These are phyloP conservation scores for Taphrina communis DNA, from an alignment of 1,139 yeast species.

Conservation along the genomic window DNA sequence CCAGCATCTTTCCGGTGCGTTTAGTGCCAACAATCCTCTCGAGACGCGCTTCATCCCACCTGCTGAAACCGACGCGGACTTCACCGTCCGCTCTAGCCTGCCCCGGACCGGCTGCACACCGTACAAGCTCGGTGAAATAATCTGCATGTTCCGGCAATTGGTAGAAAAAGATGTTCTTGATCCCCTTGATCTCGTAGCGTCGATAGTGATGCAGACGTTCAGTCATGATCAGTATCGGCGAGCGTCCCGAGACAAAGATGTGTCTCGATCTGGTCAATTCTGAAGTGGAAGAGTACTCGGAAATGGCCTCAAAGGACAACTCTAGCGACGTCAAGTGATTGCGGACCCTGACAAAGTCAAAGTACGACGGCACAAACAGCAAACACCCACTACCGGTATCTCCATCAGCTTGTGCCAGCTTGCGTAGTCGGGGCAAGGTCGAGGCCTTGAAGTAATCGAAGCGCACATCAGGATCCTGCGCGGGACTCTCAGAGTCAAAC, in stretches of 20 bases:
- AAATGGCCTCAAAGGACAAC: constrained; percentile 64
- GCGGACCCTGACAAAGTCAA: constrained; percentile 81
- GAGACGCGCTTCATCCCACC: constrained; percentile 78
- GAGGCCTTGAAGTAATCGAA: constrained; percentile 79
- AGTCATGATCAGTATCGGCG: constrained; percentile 78
- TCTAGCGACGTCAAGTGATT: constrained; percentile 61
- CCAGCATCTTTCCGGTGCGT: constrained; percentile 56
- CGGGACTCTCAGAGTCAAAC: constrained; percentile 60
- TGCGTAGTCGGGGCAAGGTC: constrained; percentile 69
- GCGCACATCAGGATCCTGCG: constrained; percentile 76
- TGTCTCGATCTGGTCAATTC: constrained; percentile 75
- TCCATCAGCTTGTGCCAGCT: constrained; percentile 51
- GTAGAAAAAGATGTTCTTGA: constrained; percentile 78
- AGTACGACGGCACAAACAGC: constrained; percentile 81
- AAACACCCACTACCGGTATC: constrained; percentile 66
- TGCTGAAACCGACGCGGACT: constrained; percentile 72
- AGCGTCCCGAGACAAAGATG: constrained; percentile 66
- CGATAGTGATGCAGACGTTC: constrained; percentile 94
- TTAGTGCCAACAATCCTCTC: constrained; percentile 87
- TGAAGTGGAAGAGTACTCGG: constrained; percentile 79
- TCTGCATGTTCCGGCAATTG: constrained; percentile 83
- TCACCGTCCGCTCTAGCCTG: constrained; percentile 52
- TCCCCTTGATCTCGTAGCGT: constrained; percentile 85
- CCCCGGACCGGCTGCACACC: constrained; percentile 53
- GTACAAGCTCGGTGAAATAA: constrained; percentile 79